A percentile compares a stretch with the other conserved stretches of the same genome.
These are phyloP conservation scores for Anaeramoeba flamelloides DNA, from an alignment of 78 protist genomes.

Conservation along the genomic window DNA sequence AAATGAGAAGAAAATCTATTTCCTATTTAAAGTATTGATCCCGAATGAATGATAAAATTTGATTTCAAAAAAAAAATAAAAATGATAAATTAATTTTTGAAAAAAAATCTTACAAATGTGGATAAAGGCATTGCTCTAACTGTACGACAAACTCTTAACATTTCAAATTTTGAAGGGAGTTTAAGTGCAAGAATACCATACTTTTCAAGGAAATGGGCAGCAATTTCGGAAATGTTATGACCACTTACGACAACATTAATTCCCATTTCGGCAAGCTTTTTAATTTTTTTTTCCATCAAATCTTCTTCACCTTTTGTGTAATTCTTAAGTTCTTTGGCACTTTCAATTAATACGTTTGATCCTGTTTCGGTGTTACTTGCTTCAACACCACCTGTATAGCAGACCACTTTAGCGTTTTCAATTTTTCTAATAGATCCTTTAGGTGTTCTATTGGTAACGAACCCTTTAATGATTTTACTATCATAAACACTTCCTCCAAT, in stretches of 20 bases:
- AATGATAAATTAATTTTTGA: no score
- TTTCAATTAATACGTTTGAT: slow-evolving; percentile 80
- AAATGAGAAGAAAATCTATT: no score
- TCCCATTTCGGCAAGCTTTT: slow-evolving; percentile 74
- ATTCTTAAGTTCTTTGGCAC: slow-evolving; percentile 60
- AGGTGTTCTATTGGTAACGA: slow-evolving; percentile 57
- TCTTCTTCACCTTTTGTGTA: slow-evolving; percentile 71
- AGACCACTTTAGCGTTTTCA: slow-evolving; percentile 72
- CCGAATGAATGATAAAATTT: no score
- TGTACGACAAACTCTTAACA: slow-evolving; percentile 75
- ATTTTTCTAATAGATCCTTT: slow-evolving; percentile 51
- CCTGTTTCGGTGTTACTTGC: slow-evolving; percentile 77
- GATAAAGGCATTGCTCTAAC: slow-evolving; percentile 71
- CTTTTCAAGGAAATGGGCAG: slow-evolving; percentile 76
- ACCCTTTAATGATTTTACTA: slow-evolving; percentile 60
- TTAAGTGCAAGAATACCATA: slow-evolving; percentile 51
- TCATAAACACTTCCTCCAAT: slow-evolving; percentile 60
- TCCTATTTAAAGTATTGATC: no score
- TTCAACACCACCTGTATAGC: slow-evolving; percentile 71
- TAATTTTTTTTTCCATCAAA: slow-evolving; percentile 42
- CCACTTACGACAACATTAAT: slow-evolving; percentile 71
- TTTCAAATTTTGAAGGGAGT: slow-evolving; percentile 78
- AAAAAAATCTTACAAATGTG: no score
- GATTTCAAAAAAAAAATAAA: no score
- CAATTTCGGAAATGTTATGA: slow-evolving; percentile 71